These are phyloP conservation scores for Trichoderma koningii DNA, from an alignment of 2,329 filamentous ascomycete genomes.

Conservation along the genomic window DNA sequence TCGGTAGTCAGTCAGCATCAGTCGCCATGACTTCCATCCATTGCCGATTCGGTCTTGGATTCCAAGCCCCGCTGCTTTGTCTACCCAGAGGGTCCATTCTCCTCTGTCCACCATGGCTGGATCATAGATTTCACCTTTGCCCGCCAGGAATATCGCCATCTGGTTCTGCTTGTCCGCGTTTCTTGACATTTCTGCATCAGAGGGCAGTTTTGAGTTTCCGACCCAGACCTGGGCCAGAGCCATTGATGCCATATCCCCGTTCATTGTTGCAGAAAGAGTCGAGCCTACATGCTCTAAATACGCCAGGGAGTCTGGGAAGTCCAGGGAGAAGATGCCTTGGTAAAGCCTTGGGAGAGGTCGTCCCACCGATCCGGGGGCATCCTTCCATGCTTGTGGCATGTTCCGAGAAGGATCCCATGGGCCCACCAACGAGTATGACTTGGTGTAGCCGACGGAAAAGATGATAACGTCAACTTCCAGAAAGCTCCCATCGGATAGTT, in stretches of 20 bases:
- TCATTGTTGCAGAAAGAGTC: constrained; percentile 30
- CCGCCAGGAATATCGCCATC: constrained; percentile 22
- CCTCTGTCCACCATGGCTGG: constrained; percentile 30
- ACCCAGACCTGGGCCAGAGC: constrained; percentile 36
- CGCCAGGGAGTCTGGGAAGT: constrained; percentile 46
- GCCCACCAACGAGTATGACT: constrained; percentile 34
- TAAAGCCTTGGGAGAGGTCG: constrained; percentile 43
- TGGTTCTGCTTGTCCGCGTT: constrained; percentile 30
- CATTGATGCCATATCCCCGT: constrained; percentile 38
- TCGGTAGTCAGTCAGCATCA: constrained; percentile 43
- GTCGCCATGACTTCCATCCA: constrained; percentile 43
- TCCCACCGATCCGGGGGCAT: constrained; percentile 31
- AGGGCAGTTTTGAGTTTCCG: constrained; percentile 38
- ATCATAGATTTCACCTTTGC: constrained; percentile 31
- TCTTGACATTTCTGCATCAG: constrained; percentile 39
- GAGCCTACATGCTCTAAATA: constrained; percentile 33
- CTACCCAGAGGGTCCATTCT: constrained; percentile 34
- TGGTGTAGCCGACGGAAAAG: constrained; percentile 43
- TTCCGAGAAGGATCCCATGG: constrained; percentile 34
- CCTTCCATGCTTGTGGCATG: constrained; percentile 29
- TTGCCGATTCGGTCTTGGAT: constrained; percentile 44
- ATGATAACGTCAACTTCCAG: constrained; percentile 40
- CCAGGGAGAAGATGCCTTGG: constrained; percentile 47
- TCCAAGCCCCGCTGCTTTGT: constrained; percentile 44
- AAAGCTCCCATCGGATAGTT: constrained; percentile 37